Conservation (phyloP, 139 green algal species). For the Picochlorum costavermella region DNA sequence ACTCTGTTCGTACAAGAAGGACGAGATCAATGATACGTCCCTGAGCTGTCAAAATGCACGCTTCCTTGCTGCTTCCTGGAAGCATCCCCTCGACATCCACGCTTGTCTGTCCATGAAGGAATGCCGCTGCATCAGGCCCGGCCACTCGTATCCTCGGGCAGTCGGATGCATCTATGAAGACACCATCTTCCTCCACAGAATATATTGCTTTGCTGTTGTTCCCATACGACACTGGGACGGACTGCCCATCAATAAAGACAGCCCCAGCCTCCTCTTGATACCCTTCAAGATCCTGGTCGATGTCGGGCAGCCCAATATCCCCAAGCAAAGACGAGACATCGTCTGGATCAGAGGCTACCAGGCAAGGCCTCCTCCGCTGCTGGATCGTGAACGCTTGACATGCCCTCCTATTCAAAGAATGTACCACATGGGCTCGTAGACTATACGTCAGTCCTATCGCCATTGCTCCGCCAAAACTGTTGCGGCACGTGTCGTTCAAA, state of each 20-base stretch:
- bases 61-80: conserved; percentile 48
- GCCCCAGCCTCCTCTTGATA: conserved; percentile 39
- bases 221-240: conserved; percentile 40
- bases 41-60: conserved; percentile 58
- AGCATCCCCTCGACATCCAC: conserved; percentile 34
- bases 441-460: too few species aligned
- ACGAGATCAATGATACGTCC: conserved; percentile 56
- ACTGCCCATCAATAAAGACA: conserved; percentile 19
- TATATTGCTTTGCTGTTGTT: conserved; percentile 41
- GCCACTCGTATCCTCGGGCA: conserved; percentile 59
- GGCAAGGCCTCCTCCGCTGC: too few species aligned
- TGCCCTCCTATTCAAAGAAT: too few species aligned
- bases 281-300: conserved; percentile 47
- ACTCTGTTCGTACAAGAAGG: conserved; percentile 33
- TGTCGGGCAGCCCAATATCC: conserved; percentile 53
- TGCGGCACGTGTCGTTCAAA: too few species aligned
- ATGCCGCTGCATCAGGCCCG: conserved; percentile 37
- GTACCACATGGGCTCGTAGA: too few species aligned
- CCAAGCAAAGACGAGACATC: conserved; percentile 11
- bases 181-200: conserved; percentile 37
- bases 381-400: too few species aligned
- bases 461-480: too few species aligned
- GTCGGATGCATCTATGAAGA: conserved; percentile 63
- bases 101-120: conserved; percentile 70
- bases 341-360: too few species aligned